Conservation (phyloP, 441 rosid genomes). For the Geranium incanum region DNA sequence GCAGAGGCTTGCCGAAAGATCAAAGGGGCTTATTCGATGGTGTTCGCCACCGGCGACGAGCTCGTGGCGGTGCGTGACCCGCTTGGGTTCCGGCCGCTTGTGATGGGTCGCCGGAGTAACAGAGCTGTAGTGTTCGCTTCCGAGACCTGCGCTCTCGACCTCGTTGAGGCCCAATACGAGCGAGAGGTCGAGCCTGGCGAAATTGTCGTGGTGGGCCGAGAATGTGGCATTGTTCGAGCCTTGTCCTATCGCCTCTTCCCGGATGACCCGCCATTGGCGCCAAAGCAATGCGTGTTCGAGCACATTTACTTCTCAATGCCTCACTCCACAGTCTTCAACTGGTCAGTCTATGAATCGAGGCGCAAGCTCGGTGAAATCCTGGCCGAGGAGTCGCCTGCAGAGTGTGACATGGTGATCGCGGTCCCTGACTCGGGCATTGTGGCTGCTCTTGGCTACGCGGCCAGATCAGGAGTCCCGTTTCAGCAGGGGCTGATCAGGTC, state of each 20-base stretch:
- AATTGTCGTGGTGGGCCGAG: constrained; percentile 45
- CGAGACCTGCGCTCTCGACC: too few relatives aligned
- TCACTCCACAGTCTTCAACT: constrained; percentile 62
- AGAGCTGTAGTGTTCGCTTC: too few relatives aligned
- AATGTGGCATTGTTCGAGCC: constrained; percentile 33
- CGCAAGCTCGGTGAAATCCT: constrained; percentile 57
- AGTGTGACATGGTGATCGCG: constrained; percentile 84
- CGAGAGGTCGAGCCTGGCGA: too few relatives aligned
- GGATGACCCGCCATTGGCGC: constrained; percentile 21
- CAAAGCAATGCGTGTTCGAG: constrained; percentile 79
- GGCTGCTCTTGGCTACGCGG: constrained; percentile 85
- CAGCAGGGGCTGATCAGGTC: constrained; percentile 89
- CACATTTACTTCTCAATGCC: constrained; percentile 76
- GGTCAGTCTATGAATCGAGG: constrained; percentile 69
- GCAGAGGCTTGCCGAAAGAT: too few relatives aligned
- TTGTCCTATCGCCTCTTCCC: constrained; percentile 51
- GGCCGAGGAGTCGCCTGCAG: constrained; percentile 59
- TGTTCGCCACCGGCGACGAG: too few relatives aligned
- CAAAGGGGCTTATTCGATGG: too few relatives aligned
- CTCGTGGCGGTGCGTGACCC: too few relatives aligned
- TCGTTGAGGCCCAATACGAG: too few relatives aligned
- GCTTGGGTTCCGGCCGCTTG: too few relatives aligned
- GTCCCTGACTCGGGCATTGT: constrained; percentile 97
- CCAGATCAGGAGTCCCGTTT: constrained; percentile 69
- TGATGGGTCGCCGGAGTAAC: too few relatives aligned